Conservation (phyloP, 768 basidiomycete species). For the Lentinus brumalis region DNA sequence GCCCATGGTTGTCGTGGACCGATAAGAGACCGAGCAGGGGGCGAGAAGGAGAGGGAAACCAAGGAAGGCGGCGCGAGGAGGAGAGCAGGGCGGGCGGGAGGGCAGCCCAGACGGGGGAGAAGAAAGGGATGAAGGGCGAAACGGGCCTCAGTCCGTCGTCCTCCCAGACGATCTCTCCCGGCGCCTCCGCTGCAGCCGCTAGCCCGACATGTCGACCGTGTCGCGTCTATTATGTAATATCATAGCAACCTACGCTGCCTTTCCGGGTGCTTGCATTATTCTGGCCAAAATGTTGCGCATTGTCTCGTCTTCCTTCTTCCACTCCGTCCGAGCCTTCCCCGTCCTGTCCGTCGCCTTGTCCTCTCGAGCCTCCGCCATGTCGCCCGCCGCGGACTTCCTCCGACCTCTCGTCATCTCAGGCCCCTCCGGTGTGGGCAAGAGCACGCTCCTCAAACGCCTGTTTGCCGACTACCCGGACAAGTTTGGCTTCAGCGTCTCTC, state of each 20-base stretch:
- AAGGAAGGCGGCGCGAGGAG: constrained; percentile 3
- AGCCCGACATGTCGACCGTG: not conserved
- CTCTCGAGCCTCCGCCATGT: constrained; percentile 25
- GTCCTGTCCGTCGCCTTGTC: constrained; percentile 11
- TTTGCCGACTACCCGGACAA: constrained; percentile 79
- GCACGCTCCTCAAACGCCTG: constrained; percentile 81
- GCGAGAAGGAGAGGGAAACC: constrained; percentile 7
- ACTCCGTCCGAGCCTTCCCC: constrained; percentile 4
- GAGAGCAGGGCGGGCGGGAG: constrained; percentile 8
- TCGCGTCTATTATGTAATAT: constrained; percentile 3
- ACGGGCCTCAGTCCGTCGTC: not conserved
- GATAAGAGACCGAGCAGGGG: constrained; percentile 11
- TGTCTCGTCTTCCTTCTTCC: not conserved
- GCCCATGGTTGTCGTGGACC: constrained; percentile 56
- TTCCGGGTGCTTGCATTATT: constrained; percentile 11
- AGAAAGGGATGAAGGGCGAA: constrained; percentile 9
- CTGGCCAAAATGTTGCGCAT: not conserved
- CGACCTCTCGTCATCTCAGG: constrained; percentile 88
- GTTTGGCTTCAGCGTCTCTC: constrained; percentile 94
- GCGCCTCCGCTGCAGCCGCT: not conserved
- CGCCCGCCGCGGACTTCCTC: constrained; percentile 43
- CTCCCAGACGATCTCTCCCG: constrained; percentile 6
- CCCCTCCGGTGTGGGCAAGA: constrained; percentile 94
- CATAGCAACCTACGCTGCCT: constrained; percentile 1
- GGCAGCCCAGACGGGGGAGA: constrained; percentile 14